Evolutionary conservation across 2,329 filamentous ascomycete genomes (phyloP), one percentile per base, ranked within the genome.

Genomic region (Penicillium sp.): DNA sequence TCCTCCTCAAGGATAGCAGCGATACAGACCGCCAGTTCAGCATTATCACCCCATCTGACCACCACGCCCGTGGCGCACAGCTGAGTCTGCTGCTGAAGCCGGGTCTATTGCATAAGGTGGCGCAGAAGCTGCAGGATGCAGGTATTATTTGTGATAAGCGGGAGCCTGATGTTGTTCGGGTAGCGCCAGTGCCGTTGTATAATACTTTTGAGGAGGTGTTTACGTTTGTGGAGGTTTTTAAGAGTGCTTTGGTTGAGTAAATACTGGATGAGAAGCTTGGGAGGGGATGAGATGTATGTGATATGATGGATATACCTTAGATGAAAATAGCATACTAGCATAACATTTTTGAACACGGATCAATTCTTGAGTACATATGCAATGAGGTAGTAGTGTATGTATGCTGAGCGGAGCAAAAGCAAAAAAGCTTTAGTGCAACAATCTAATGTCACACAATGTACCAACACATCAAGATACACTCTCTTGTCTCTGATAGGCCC

Each of bases 161-260:
- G 60, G 91, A 91, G 76, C 92, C 93, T 1, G 88, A 92, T 73
- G 92, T 96, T 19, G 89, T 97, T 38, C 83, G 92, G 2, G 88
- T 95, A 0, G 91, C 92, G 1, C 92, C 93, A 1, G 89, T 89
- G 53, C 92, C 93, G 3, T 76, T 96, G 66, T 96, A 96, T 77
- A 93, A 93, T 72, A 88, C 85, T 1, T 96, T 90, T 74, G 83
- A 84, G 62, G 92, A 96, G 72, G 87, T 92, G 3, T 87, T 78
- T 78, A 73, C 71, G 6, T 91, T 91, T 72, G 75, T 76, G 35
- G 60, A 74, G 56, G 67, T 71, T 24, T 72, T 78, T 50, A 75
- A 72, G 64, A 65, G 65, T n/a, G 74, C 76, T 15, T 56, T 77
- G 61, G 57, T 56, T 53, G 58, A 56, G 12, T 67, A 40, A 47